Base-by-base conservation (phyloP, 1,284 basidiomycete species). In the Mycena sp. region DNA sequence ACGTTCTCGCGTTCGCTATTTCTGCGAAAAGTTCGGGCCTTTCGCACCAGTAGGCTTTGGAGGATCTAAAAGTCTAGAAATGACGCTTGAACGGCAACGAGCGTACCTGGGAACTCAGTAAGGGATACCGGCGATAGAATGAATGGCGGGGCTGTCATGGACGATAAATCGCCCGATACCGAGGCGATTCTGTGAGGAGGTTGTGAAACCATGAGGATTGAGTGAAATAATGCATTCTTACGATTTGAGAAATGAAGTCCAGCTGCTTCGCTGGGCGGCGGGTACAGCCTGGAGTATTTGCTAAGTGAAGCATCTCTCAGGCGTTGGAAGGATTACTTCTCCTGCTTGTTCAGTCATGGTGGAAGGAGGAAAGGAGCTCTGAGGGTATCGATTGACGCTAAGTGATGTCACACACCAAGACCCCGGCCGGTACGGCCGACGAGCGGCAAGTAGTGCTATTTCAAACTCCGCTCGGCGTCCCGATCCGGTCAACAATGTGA, bases 71-170 rank as follows among this genome's bases (percentile, higher is more conserved):
- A 21, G 29, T 28, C 57, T 25, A 17, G 19, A 37, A 23, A 35
- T 11, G 0, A 29, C 21, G 37, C 32, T 60, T 46, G 37, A 11
- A 26, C 35, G 38, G 48, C 21, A n/a, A 49, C 23, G 28, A 76
- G 44, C 86, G 63, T 65, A 92, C 91, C 90, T 63, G 94, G 94
- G 76, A 95, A 96, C 77, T 96, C 95, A 0, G 91, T 93, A 58
- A 93, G 82, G 7, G 90, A 92, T 6, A 89, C 88, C n/a, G 94
- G 94, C 32, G 62, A 64, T 19, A 96, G 85, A 70, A 96, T 96
- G 81, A 96, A 94, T 1, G 91, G 90, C n/a, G 97, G 97, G 0
- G 96, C 58, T n/a, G 97, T 99, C 81, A 99, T 84, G 5, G 91
- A 90, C 1, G 93, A 97, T 55, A 99, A 85, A 81, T 99, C 97